A percentile compares a stretch with the other conserved stretches of the same genome.
These are phyloP conservation scores for Globisporangium sylvaticum DNA, from an alignment of 352 stramenopile species.

Conservation along the genomic window DNA sequence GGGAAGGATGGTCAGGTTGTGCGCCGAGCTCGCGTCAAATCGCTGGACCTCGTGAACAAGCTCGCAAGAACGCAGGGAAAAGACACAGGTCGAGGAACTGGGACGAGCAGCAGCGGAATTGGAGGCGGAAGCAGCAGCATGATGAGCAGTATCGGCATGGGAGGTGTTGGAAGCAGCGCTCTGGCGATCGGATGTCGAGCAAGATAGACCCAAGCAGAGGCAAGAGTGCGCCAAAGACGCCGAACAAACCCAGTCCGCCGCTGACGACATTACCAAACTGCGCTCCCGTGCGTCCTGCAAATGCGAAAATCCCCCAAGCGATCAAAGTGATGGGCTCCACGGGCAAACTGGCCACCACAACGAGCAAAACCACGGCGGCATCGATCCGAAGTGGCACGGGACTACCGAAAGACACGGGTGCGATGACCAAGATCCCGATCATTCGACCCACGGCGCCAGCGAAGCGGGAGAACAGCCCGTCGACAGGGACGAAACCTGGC, in stretches of 20 bases:
- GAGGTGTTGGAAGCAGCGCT: conserved; percentile 18
- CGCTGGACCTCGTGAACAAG: conserved; percentile 76
- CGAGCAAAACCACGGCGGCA: conserved; percentile 32
- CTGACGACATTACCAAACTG: conserved; percentile 72
- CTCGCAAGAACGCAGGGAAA: conserved; percentile 48
- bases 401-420: conserved; percentile 37
- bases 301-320: conserved; percentile 46
- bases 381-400: conserved; percentile 33
- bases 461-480: conserved; percentile 66
- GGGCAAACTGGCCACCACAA: conserved; percentile 37
- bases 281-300: conserved; percentile 34
- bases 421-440: conserved; percentile 74
- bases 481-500: conserved; percentile 42
- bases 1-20: conserved; percentile 84
- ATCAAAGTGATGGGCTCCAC: conserved; percentile 50
- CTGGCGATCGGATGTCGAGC: conserved; percentile 29
- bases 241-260: conserved; percentile 43
- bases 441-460: conserved; percentile 61
- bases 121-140: conserved; percentile 12
- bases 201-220: conserved; percentile 38
- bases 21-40: conserved; percentile 75
- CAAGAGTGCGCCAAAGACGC: conserved; percentile 39
- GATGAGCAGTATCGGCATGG: conserved; percentile 19
- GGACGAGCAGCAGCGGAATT: conserved; percentile 9
- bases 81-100: conserved; percentile 37